Percentiles rank a stretch among this genome's conserved stretches.
Conservation (phyloP, 2,329 filamentous ascomycete genomes). For the Cladophialophora bantiana region DNA sequence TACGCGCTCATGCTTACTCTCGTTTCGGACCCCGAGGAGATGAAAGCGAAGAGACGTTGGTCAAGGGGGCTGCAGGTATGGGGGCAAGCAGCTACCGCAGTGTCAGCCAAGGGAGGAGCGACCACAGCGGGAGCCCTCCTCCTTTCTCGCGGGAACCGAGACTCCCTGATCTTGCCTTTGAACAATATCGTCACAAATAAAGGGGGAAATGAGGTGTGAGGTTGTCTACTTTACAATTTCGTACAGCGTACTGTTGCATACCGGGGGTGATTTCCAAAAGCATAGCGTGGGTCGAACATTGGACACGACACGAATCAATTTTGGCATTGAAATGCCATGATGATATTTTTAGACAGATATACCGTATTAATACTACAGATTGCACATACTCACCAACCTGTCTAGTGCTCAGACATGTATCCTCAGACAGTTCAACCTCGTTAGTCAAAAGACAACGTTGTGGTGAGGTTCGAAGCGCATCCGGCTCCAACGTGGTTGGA, state of each 20-base stretch:
- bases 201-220: background rate
- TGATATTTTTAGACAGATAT: background rate
- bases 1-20: slow-evolving; percentile 31
- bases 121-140: slow-evolving; percentile 30
- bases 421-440: background rate
- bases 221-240: slow-evolving; percentile 1
- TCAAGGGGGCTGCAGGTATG: slow-evolving; percentile 32
- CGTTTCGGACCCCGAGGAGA: slow-evolving; percentile 26
- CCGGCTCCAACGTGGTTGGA: no score
- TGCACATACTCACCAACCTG: background rate
- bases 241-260: background rate
- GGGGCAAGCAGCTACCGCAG: slow-evolving; percentile 33
- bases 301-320: slow-evolving; percentile 4
- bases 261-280: background rate
- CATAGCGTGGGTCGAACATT: slow-evolving; percentile 11
- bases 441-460: background rate
- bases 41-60: slow-evolving; percentile 33
- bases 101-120: slow-evolving; percentile 31
- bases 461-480: no score
- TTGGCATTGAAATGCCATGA: slow-evolving; percentile 4
- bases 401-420: background rate
- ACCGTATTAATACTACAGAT: background rate
- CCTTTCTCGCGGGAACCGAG: slow-evolving; percentile 33
- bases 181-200: slow-evolving; percentile 33
- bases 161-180: slow-evolving; percentile 36